phyloP scores from a whole-genome alignment of 225 moss, liverwort and hornwort species.

The Physcomitrium patens region DNA sequence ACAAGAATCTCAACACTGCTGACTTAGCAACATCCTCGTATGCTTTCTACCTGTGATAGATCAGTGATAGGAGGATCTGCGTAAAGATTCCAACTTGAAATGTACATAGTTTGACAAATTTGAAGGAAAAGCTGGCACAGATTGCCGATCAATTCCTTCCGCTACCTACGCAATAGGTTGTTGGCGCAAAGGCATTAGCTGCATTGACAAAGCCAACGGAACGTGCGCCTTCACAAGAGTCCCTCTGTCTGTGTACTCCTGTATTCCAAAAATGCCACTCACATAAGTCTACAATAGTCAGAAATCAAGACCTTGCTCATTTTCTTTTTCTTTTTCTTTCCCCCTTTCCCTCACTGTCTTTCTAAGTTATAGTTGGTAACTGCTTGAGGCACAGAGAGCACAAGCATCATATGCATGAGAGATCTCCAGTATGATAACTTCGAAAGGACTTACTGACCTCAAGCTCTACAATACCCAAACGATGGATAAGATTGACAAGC shows the following conservation, averaged over 20 bases:
- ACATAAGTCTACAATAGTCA: constrained; percentile 23
- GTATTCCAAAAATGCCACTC: constrained; percentile 29
- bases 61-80: background rate
- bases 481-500: constrained; percentile 87
- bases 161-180: constrained; percentile 31
- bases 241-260: constrained; percentile 87
- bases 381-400: background rate
- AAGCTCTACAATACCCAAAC: constrained; percentile 85
- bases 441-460: constrained; percentile 61
- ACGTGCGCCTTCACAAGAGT: constrained; percentile 88
- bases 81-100: constrained; percentile 6
- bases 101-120: constrained; percentile 30
- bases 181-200: constrained; percentile 81
- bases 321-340: no score
- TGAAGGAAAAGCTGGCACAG: constrained; percentile 16
- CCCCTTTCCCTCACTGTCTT: background rate
- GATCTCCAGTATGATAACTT: constrained; percentile 6
- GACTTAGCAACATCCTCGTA: no score
- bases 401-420: background rate
- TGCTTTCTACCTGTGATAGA: no score
- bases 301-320: background rate
- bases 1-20: no score
- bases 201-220: constrained; percentile 82
- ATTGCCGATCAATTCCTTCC: background rate
- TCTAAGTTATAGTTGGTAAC: background rate